A percentile compares a stretch with the other conserved stretches of the same genome.
Conservation (phyloP, 495 filamentous ascomycete species). For the Aspergillus sclerotioniger region DNA sequence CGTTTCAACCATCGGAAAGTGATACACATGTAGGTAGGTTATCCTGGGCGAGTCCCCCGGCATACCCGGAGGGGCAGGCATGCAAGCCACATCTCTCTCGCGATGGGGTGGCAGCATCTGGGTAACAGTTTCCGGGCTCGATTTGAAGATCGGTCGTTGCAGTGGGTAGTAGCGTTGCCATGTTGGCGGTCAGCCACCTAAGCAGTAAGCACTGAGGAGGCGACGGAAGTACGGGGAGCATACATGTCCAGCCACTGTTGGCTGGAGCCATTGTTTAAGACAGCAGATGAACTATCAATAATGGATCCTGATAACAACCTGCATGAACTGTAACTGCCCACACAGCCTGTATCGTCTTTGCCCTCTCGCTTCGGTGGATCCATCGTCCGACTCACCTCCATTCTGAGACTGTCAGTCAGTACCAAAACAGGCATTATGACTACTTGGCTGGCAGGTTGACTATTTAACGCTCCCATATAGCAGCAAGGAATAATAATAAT, state of each 20-base stretch:
- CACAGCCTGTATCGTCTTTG: neutral
- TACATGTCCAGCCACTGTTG: slow-evolving; percentile 17
- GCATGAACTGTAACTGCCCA: slow-evolving; percentile 17
- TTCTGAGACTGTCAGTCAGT: neutral
- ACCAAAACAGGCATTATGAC: neutral
- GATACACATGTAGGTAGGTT: slow-evolving; percentile 1
- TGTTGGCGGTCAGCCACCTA: slow-evolving; percentile 19
- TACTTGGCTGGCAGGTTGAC: neutral
- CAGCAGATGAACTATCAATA: slow-evolving; percentile 8
- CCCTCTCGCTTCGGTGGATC: neutral
- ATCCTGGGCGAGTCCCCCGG: neutral
- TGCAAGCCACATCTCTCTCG: slow-evolving; percentile 7
- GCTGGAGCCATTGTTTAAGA: slow-evolving; percentile 8
- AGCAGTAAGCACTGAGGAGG: neutral
- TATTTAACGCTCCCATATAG: neutral
- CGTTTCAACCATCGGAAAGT: neutral
- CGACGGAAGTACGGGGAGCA: neutral
- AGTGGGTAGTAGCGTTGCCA: slow-evolving; percentile 3
- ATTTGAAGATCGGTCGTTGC: slow-evolving; percentile 5
- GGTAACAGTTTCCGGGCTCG: neutral
- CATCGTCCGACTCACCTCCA: neutral
- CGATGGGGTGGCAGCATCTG: neutral
- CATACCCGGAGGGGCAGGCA: neutral
- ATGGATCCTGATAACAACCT: slow-evolving; percentile 11
- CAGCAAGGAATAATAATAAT: slow-evolving; percentile 8